Evolutionary conservation across 1,284 basidiomycete species (phyloP).

Genomic region (Retiboletus flavoniger): DNA sequence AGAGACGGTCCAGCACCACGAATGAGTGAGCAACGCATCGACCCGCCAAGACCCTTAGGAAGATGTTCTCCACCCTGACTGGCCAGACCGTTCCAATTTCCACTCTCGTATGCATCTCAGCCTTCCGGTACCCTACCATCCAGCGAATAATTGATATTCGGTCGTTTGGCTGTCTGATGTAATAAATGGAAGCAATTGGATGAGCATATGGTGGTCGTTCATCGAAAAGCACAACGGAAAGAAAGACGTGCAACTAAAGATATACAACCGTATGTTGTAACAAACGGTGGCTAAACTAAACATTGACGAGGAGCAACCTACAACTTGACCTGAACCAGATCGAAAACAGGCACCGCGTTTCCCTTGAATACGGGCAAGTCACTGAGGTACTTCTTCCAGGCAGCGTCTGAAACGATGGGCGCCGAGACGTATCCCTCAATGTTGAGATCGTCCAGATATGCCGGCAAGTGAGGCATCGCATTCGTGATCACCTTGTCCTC

Average conservation of each 20-base stretch:
- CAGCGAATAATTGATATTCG: background rate
- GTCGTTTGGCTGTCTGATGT: background rate
- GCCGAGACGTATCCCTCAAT: conserved; percentile 49
- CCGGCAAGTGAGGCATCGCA: conserved; percentile 42
- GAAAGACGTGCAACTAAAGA: too few species aligned
- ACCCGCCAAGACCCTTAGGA: too few species aligned
- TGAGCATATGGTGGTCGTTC: background rate
- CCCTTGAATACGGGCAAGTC: conserved; percentile 41
- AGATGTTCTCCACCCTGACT: too few species aligned
- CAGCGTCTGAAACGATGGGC: conserved; percentile 49
- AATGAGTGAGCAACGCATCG: too few species aligned
- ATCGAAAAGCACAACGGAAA: background rate
- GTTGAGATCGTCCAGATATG: conserved; percentile 42
- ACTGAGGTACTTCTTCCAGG: conserved; percentile 40
- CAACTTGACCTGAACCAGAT: conserved; percentile 13
- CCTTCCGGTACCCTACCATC: too few species aligned
- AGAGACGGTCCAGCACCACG: too few species aligned
- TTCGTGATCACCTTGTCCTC: conserved; percentile 45
- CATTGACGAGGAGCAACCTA: too few species aligned
- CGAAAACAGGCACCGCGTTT: conserved; percentile 30
- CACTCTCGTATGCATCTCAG: too few species aligned
- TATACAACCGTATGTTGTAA: too few species aligned
- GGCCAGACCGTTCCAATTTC: too few species aligned
- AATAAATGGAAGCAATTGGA: background rate
- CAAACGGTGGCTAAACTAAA: too few species aligned